Evolutionary conservation across 352 stramenopile genomes (phyloP), one percentile per base, ranked within the genome.

Genomic region (Pythium utonaiense): DNA sequence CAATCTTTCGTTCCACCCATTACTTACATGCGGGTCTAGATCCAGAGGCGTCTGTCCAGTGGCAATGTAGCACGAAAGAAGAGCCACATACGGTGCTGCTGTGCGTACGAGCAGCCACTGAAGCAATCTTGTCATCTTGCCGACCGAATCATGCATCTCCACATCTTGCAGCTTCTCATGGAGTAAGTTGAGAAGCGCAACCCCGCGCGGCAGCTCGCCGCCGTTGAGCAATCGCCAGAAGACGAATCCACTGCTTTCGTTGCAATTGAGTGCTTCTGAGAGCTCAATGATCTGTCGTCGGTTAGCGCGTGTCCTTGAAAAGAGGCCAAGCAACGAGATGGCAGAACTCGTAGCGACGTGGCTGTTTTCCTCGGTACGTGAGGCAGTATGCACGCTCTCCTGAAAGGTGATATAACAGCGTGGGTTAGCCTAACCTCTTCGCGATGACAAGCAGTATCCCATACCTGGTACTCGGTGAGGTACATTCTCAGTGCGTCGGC

Each of bases 31-130:
- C 21, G 75, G 72, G 62, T 91, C 79, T 25, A 70, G 75, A 17
- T 63, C 34, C 36, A 87, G 57, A 10, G 69, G 54, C 22, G 87
- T 73, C 36, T 70, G 61, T 3, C 82, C 82, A 6, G 56, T 69
- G 1, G 71, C 60, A 9, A 86, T 62, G 31, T 88, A 78, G n/a
- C 73, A 67, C 5, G 82, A 80, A 30, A 91, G 53, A 0, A 72
- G 62, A 33, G 57, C 57, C n/a, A 91, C 44, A n/a, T 86, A 77
- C 28, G 82, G 78, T 16, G 60, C 66, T n/a, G 68, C 73, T 19
- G 75, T 62, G 48, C 80, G 82, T 1, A 83, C 64, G 27, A 91
- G 66, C 28, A 91, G 69, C 82, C 82, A 90, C 21, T 42, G 70
- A 9, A 75, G 52, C 17, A 91, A 33, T 19, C 65, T 31, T 30